Evolutionary conservation across 345 rosid genomes (phyloP), one percentile per base, ranked within the genome.

Genomic region (Orychophragmus violaceus): DNA sequence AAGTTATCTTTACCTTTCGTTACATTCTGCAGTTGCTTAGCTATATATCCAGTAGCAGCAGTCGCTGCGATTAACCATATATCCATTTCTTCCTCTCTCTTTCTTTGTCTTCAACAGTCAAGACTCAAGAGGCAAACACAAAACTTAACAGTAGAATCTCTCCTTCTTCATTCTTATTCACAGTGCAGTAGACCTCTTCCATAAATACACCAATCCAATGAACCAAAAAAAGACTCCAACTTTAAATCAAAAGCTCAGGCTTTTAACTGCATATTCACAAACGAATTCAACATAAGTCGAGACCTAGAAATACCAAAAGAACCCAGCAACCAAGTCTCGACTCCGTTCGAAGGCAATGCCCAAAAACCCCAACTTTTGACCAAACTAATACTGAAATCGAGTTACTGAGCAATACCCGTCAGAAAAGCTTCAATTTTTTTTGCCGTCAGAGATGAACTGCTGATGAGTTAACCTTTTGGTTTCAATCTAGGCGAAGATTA

Each of bases 41-140:
- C 79, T 68, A 88, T 59, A 68, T 82, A 90, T 23, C 90, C 91
- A 2, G 89, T 84, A n/a, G 90, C 91, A 33, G 98, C 96, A 0
- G 89, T 87, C 0, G 83, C 97, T 53, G 77, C 89, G 42, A 90
- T 77, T 72, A 82, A 76, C 97, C 90, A 90, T 23, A 78, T 56
- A 71, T 87, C 96, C 98, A 93, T 93, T 48, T 10, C 24, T 44
- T 19, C 23, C 64, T 71, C 30, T 21, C 21, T 36, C n/a, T n/a
- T n/a, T n/a, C n/a, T n/a, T n/a, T n/a, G n/a, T n/a, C n/a, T n/a
- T n/a, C n/a, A n/a, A n/a, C n/a, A n/a, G n/a, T n/a, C n/a, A n/a
- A n/a, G n/a, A n/a, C n/a, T n/a, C n/a, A n/a, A n/a, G n/a, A n/a
- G n/a, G n/a, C n/a, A n/a, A n/a, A n/a, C n/a, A n/a, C n/a, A n/a